Percentiles rank a stretch among this genome's conserved stretches.
Evolutionary conservation across 2,329 filamentous ascomycete genomes (phyloP).

Genomic region (Thermothelomyces thermophilus): DNA sequence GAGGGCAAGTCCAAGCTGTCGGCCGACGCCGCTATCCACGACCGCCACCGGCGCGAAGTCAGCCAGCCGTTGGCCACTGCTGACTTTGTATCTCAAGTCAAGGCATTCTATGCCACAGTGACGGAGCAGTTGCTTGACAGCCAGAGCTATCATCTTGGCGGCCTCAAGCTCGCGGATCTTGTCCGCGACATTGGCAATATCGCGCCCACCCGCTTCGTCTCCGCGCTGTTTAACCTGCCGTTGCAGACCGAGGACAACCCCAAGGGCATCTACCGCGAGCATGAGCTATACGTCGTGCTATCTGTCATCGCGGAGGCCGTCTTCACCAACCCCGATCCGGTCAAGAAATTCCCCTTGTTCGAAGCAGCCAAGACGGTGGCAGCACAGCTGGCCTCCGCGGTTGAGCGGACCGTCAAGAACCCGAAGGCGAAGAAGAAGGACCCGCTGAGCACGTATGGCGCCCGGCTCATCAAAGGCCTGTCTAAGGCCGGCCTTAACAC

Average conservation of each 20-base stretch:
- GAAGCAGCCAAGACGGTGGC: conserved; percentile 52
- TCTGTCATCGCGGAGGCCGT: conserved; percentile 59
- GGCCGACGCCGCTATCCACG: conserved; percentile 42
- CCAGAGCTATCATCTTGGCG: conserved; percentile 57
- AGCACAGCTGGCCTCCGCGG: conserved; percentile 51
- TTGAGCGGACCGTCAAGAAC: conserved; percentile 60
- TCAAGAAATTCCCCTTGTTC: conserved; percentile 58
- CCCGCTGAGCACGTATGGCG: conserved; percentile 56
- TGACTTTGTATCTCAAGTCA: conserved; percentile 56
- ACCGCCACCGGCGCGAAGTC: conserved; percentile 47
- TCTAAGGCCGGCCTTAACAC: conserved; percentile 55
- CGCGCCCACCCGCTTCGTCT: conserved; percentile 56
- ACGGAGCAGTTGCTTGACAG: conserved; percentile 55
- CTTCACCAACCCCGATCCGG: conserved; percentile 60
- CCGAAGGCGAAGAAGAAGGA: conserved; percentile 46
- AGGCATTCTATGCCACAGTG: conserved; percentile 59
- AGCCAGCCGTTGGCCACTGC: conserved; percentile 53
- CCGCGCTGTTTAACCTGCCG: conserved; percentile 58
- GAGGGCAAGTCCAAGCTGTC: conserved; percentile 50
- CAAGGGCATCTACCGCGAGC: conserved; percentile 49
- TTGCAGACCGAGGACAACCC: conserved; percentile 57
- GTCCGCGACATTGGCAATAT: conserved; percentile 64
- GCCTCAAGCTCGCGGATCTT: conserved; percentile 62
- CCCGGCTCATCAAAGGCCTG: conserved; percentile 57
- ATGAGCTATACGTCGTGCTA: conserved; percentile 56